These are phyloP conservation scores for Psilocybe cubensis DNA, from an alignment of 768 basidiomycete genomes.

Conservation along the genomic window DNA sequence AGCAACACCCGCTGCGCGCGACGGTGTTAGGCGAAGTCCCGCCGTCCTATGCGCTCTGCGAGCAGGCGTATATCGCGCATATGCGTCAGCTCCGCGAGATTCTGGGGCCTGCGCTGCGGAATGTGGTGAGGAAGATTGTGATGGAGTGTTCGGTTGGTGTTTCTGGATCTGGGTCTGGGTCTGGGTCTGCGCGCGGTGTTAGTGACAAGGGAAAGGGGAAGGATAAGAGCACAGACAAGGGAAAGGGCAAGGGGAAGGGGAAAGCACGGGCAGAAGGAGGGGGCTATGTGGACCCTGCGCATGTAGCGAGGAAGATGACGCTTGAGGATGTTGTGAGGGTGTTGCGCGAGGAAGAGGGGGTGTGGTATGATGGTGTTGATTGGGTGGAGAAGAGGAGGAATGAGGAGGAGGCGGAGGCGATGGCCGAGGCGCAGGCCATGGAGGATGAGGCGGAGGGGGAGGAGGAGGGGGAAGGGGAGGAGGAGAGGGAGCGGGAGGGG, in stretches of 20 bases:
- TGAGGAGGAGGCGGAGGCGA: constrained; percentile 32
- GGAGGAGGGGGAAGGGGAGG: constrained; percentile 64
- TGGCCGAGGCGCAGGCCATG: constrained; percentile 17
- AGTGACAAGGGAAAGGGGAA: too few relatives aligned
- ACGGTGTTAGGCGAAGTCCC: constrained; percentile 57
- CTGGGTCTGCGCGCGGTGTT: too few relatives aligned
- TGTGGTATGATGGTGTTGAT: constrained; percentile 78
- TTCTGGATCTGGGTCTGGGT: too few relatives aligned
- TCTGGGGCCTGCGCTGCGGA: constrained; percentile 66
- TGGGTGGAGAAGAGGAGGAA: constrained; percentile 59
- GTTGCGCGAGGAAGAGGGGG: constrained; percentile 60
- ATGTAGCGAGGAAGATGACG: constrained; percentile 56
- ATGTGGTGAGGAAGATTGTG: constrained; percentile 66
- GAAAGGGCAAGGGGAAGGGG: too few relatives aligned
- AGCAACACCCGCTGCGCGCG: constrained; percentile 48
- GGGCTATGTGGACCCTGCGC: constrained; percentile 54
- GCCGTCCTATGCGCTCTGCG: constrained; percentile 65
- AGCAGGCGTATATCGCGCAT: constrained; percentile 62
- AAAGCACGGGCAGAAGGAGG: constrained; percentile 28
- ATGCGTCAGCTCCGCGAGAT: constrained; percentile 62
- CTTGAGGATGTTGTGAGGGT: constrained; percentile 63
- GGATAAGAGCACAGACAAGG: too few relatives aligned
- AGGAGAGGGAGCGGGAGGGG: constrained; percentile 46
- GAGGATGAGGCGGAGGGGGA: constrained; percentile 32
- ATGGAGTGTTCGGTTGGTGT: constrained; percentile 66